Conservation (phyloP, 2,329 filamentous ascomycete genomes). For the Alternaria triticimaculans region DNA sequence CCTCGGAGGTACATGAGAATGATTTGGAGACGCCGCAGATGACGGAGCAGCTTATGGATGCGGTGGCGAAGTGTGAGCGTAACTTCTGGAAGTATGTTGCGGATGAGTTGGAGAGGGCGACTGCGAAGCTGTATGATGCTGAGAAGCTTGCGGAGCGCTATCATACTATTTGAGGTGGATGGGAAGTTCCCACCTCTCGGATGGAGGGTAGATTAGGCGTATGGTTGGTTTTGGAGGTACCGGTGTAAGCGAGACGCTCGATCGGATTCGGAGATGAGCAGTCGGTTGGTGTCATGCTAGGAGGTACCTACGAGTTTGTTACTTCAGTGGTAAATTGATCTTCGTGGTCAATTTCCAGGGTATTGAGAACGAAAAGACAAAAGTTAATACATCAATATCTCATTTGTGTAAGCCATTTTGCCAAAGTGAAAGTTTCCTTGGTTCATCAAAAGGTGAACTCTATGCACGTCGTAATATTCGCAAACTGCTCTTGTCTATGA, state of each 20-base stretch:
- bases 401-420: not conserved
- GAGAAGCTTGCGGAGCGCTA: constrained; percentile 27
- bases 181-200: not conserved
- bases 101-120: constrained; percentile 39
- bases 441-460: not conserved
- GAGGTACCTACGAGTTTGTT: not conserved
- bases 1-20: constrained; percentile 3
- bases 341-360: not conserved
- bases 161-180: constrained; percentile 12
- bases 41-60: constrained; percentile 35
- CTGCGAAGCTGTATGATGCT: constrained; percentile 29
- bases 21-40: constrained; percentile 26
- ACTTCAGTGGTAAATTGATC: not conserved
- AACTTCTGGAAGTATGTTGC: constrained; percentile 44
- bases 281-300: not conserved
- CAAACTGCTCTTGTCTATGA: not conserved
- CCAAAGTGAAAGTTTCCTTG: not conserved
- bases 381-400: not conserved
- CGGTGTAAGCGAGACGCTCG: not conserved
- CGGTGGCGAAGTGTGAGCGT: constrained; percentile 34
- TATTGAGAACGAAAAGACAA: not conserved
- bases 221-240: too few relatives aligned
- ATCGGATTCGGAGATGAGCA: not conserved
- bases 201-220: too few relatives aligned
- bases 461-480: not conserved